Conservation (phyloP, 225 moss, liverwort and hornwort genomes). For the Pseudoscleropodium purum region DNA sequence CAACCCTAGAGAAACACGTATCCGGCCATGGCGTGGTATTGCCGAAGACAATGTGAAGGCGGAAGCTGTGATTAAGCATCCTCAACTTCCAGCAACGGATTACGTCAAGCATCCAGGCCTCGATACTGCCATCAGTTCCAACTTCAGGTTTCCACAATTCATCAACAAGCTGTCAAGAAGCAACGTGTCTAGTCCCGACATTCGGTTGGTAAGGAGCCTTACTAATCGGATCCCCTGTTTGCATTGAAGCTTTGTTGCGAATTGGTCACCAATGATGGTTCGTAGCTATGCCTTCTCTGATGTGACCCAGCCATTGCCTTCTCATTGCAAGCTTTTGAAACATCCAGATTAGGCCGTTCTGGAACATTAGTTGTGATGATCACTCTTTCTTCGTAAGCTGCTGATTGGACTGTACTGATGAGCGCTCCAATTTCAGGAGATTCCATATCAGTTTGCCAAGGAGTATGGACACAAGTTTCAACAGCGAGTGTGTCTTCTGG, state of each 20-base stretch:
- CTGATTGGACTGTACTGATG: background rate
- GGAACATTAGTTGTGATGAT: background rate
- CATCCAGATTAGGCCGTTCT: background rate
- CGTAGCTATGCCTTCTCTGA: background rate
- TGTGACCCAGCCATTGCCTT: background rate
- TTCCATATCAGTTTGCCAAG: background rate
- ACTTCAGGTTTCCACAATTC: background rate
- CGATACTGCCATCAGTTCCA: background rate
- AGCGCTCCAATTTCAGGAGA: background rate
- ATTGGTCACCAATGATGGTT: background rate
- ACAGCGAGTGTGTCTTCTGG: background rate
- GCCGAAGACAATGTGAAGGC: background rate
- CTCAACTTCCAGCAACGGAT: background rate
- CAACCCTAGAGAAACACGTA: background rate
- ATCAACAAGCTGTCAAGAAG: background rate
- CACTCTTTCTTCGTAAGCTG: background rate
- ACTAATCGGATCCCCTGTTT: background rate
- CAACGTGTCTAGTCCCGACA: background rate
- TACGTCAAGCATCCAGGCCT: background rate
- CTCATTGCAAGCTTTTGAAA: background rate
- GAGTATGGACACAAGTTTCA: slow-evolving; percentile 2
- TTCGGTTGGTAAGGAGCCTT: background rate
- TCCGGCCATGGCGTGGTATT: background rate
- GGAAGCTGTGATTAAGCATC: background rate
- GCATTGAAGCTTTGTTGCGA: background rate